phyloP scores from a whole-genome alignment of 768 basidiomycete genomes.

The Tulasnella sp. region DNA sequence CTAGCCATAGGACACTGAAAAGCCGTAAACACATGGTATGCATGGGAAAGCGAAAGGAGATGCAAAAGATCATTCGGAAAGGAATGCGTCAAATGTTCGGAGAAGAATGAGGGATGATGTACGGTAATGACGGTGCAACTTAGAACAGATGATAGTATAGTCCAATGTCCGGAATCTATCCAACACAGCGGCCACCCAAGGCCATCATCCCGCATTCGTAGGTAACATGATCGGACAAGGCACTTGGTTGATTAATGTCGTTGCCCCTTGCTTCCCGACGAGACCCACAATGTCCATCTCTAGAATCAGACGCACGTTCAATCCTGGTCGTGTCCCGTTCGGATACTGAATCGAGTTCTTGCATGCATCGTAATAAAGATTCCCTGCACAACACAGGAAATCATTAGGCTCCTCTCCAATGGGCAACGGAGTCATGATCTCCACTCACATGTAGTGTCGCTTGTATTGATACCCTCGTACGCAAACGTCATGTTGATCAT shows the following conservation, averaged over 20 bases:
- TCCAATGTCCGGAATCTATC: too few species aligned
- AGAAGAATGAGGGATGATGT: too few species aligned
- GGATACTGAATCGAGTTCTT: conserved; percentile 43
- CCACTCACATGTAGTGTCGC: conserved; percentile 69
- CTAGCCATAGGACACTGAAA: too few species aligned
- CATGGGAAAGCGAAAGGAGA: too few species aligned
- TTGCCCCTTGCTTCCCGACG: conserved; percentile 39
- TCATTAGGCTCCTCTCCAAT: conserved; percentile 8
- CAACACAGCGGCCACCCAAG: neutral
- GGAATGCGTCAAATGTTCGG: too few species aligned
- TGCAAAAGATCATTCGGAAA: too few species aligned
- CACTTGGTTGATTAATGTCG: conserved; percentile 48
- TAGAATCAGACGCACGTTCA: conserved; percentile 56
- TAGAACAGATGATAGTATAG: too few species aligned
- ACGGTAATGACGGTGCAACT: too few species aligned
- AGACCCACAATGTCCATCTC: conserved; percentile 64
- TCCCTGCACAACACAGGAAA: conserved; percentile 36
- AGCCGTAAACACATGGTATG: too few species aligned
- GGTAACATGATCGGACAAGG: conserved; percentile 62
- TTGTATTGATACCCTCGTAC: conserved; percentile 66
- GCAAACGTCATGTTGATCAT: conserved; percentile 73
- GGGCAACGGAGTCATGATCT: conserved; percentile 10
- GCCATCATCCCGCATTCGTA: conserved; percentile 3
- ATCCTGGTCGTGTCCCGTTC: conserved; percentile 41
- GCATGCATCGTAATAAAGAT: conserved; percentile 69